phyloP scores from a whole-genome alignment of 495 filamentous ascomycete species.

The Haplographium delicatum region DNA sequence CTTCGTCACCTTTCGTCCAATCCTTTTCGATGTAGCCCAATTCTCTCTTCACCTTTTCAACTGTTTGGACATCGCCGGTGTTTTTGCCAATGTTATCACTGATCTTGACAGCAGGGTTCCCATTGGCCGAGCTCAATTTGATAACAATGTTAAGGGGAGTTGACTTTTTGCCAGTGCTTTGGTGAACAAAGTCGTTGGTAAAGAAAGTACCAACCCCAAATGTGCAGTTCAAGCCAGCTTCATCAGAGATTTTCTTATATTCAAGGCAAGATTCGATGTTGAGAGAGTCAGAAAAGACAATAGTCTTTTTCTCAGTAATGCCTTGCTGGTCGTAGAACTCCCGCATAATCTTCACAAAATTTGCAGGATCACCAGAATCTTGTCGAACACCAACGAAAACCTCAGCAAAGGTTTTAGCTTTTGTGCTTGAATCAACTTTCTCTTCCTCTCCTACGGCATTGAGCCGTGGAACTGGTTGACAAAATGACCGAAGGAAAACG shows the following conservation, averaged over 20 bases:
- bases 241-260: conserved; percentile 77
- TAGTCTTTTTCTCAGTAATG: conserved; percentile 77
- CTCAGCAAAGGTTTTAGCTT: conserved; percentile 64
- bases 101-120: conserved; percentile 86
- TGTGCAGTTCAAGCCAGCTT: conserved; percentile 70
- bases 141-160: conserved; percentile 97
- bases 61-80: conserved; percentile 74
- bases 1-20: conserved; percentile 83
- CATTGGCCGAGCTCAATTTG: conserved; percentile 80
- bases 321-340: conserved; percentile 75
- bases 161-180: conserved; percentile 69
- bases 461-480: conserved; percentile 47
- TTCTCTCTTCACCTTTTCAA: conserved; percentile 75
- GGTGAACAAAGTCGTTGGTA: conserved; percentile 81
- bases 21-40: conserved; percentile 80
- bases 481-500: conserved; percentile 80
- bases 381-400: conserved; percentile 86
- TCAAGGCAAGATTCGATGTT: conserved; percentile 86
- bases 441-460: not conserved
- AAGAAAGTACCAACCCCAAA: conserved; percentile 96
- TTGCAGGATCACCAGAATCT: conserved; percentile 85
- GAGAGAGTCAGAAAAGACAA: conserved; percentile 96
- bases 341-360: conserved; percentile 76
- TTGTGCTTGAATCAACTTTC: not conserved
- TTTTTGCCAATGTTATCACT: conserved; percentile 98